Evolutionary conservation across 2,329 filamentous ascomycete genomes (phyloP), one percentile per base, ranked within the genome.

Genomic region (Knoxdaviesia proteae): DNA sequence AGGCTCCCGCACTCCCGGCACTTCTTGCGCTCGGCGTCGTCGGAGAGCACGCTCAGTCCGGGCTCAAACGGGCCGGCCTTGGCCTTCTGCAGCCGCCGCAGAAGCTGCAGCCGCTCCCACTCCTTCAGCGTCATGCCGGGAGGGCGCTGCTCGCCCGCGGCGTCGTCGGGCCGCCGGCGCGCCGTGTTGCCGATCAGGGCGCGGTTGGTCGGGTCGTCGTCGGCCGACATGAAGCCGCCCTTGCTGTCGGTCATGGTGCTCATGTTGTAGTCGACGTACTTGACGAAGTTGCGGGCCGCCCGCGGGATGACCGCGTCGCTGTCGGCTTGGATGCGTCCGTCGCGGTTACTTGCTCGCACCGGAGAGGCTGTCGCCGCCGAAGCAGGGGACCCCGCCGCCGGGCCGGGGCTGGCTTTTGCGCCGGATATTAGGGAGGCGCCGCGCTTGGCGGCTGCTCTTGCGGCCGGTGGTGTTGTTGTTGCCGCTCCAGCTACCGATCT

Each of bases 171-270:
- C 34, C 46, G 56, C 10, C 50, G 48, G 60, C 42, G 69, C 58
- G 49, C 61, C 44, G 45, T 60, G 20, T 20, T 20, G 20, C 20
- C 20, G 20, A 20, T 20, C 51, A 77, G 73, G 6, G 79, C 83
- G 50, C 79, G 79, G 55, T 94, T 94, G 56, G 80, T 75, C 1
- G 90, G 90, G 58, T 98, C 90, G 54, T 98, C 90, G 47, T 88
- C 82, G 1, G 74, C 71, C n/a, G 80, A 82, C 49, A 98, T 61
- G 59, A 98, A 98, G 1, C 90, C 90, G 47, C 90, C 90, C 56
- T 94, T 94, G 1, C 88, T 96, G 58, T 98, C 90, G 6, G 80
- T 92, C 86, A 98, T 96, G 61, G 88, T 81, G 56, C 82, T 88
- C 61, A 98, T 90, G 58, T 98, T 90, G 62, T 94, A 96, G 55